Evolutionary conservation across 2,329 filamentous ascomycete genomes (phyloP).

Genomic region (Fusarium nygamai): DNA sequence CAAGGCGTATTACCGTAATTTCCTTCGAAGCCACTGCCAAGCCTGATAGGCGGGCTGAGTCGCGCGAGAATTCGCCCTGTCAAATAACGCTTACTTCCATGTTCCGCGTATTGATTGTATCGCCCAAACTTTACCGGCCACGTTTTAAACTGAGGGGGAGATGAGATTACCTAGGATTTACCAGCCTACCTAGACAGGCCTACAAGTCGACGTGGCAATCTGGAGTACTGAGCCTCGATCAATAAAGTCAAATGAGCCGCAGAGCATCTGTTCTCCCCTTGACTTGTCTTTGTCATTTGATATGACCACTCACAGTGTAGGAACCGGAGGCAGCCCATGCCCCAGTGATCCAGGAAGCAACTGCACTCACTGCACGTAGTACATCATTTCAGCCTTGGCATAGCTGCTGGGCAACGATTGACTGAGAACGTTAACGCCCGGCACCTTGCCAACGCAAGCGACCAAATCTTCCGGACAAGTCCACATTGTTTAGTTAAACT

Average conservation of each 20-base stretch:
- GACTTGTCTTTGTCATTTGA: slow-evolving; percentile 11
- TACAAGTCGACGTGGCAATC: slow-evolving; percentile 4
- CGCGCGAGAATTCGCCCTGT: slow-evolving; percentile 37
- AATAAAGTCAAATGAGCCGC: not conserved
- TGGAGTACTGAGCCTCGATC: slow-evolving; percentile 11
- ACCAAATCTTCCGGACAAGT: slow-evolving; percentile 23
- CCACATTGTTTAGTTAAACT: slow-evolving; percentile 15
- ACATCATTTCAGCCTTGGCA: slow-evolving; percentile 31
- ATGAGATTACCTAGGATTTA: not conserved
- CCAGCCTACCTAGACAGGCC: not conserved
- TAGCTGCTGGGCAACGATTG: slow-evolving; percentile 31
- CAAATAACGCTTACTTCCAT: slow-evolving; percentile 11
- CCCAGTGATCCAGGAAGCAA: not conserved
- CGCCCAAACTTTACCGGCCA: not conserved
- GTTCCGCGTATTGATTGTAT: slow-evolving; percentile 26
- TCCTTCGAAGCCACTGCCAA: slow-evolving; percentile 39
- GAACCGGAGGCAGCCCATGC: slow-evolving; percentile 31
- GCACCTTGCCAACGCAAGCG: slow-evolving; percentile 38
- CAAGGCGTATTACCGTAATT: slow-evolving; percentile 43
- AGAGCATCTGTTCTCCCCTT: not conserved
- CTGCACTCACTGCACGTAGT: not conserved
- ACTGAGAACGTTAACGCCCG: slow-evolving; percentile 25
- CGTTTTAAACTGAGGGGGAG: slow-evolving; percentile 20
- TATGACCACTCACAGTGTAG: slow-evolving; percentile 1
- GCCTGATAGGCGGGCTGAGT: slow-evolving; percentile 30